A percentile compares a stretch with the other conserved stretches of the same genome.
phyloP scores from a whole-genome alignment of 1,284 basidiomycete species.

The Microbotryum violaceum region DNA sequence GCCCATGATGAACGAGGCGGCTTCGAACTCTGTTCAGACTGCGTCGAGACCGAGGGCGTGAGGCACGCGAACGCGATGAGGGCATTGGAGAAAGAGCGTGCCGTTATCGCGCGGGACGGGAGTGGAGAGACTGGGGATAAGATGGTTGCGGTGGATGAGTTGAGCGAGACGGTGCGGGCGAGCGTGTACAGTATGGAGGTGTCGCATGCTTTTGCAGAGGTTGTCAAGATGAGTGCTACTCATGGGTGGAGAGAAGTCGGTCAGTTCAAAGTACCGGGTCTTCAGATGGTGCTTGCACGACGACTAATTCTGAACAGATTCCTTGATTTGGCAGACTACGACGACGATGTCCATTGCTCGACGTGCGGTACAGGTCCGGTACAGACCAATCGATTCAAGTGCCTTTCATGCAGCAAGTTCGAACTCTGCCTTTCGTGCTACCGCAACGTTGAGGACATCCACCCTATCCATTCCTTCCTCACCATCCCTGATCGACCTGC shows the following conservation, averaged over 20 bases:
- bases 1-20: neutral
- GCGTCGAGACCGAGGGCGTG: conserved; percentile 5
- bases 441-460: conserved; percentile 10
- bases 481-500: conserved; percentile 8
- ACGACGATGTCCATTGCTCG: conserved; percentile 4
- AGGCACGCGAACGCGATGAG: conserved; percentile 5
- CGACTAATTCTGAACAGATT: no score
- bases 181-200: neutral
- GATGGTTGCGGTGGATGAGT: no score
- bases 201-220: conserved; percentile 3
- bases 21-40: conserved; percentile 7
- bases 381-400: conserved; percentile 8
- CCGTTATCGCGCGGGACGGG: no score
- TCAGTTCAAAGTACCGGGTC: neutral
- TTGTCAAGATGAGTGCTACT: conserved; percentile 3
- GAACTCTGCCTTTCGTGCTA: conserved; percentile 8
- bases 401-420: conserved; percentile 5
- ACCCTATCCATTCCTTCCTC: conserved; percentile 11
- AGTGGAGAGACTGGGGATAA: neutral
- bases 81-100: neutral
- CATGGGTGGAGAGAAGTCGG: conserved; percentile 9
- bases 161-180: no score
- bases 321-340: conserved; percentile 1
- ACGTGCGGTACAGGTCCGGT: conserved; percentile 4
- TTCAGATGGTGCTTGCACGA: no score